phyloP scores from a whole-genome alignment of 495 filamentous ascomycete genomes.

The Peziza echinospora region DNA sequence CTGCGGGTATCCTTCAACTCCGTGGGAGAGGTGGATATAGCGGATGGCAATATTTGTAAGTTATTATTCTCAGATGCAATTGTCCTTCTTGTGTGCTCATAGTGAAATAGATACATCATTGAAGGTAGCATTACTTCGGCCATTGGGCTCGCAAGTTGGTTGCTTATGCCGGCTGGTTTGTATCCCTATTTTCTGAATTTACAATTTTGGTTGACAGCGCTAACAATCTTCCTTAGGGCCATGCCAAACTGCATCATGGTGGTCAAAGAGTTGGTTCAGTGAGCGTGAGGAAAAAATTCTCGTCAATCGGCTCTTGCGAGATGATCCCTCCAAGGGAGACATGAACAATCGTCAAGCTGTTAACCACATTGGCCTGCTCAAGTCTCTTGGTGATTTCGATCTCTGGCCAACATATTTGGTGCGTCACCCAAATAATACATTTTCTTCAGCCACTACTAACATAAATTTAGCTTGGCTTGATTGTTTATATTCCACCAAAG shows the following conservation, averaged over 20 bases:
- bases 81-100: not conserved
- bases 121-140: slow-evolving; percentile 32
- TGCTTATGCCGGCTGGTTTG: slow-evolving; percentile 34
- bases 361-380: slow-evolving; percentile 25
- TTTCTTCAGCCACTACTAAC: slow-evolving; percentile 11
- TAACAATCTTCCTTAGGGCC: slow-evolving; percentile 18
- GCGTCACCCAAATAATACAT: not conserved
- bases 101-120: slow-evolving; percentile 26
- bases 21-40: slow-evolving; percentile 26
- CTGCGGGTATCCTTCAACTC: slow-evolving; percentile 30
- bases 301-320: slow-evolving; percentile 39
- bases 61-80: slow-evolving; percentile 1
- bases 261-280: slow-evolving; percentile 36
- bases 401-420: slow-evolving; percentile 36
- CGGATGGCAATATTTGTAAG: slow-evolving; percentile 32
- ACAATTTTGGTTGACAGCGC: too few species aligned
- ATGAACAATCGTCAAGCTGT: slow-evolving; percentile 41
- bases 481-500: slow-evolving; percentile 28
- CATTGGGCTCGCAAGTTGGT: slow-evolving; percentile 31
- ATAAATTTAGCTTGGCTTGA: too few species aligned
- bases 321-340: slow-evolving; percentile 41
- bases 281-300: slow-evolving; percentile 37
- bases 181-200: too few species aligned
- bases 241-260: slow-evolving; percentile 32
- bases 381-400: slow-evolving; percentile 31